phyloP scores from a whole-genome alignment of 768 basidiomycete species.

The Amanita rimosa region DNA sequence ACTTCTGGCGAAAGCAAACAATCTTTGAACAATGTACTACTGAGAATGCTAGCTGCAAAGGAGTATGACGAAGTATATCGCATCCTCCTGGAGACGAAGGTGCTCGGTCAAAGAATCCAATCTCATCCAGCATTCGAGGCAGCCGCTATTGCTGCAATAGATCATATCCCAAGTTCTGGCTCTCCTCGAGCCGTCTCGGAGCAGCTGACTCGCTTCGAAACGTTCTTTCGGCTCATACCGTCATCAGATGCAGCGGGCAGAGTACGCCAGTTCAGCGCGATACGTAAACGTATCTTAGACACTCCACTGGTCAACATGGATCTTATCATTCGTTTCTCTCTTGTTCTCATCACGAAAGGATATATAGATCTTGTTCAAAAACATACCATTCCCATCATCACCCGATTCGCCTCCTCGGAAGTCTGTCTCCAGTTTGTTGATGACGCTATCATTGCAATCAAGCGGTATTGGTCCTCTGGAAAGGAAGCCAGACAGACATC shows the following conservation, averaged over 20 bases:
- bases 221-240: conserved; percentile 13
- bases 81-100: conserved; percentile 20
- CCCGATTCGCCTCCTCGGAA: conserved; percentile 28
- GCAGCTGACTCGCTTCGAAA: conserved; percentile 3
- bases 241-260: conserved; percentile 1
- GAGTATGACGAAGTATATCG: conserved; percentile 18
- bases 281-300: conserved; percentile 16
- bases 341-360: conserved; percentile 29
- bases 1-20: conserved; percentile 7
- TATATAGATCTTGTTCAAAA: conserved; percentile 15
- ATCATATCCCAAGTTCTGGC: neutral
- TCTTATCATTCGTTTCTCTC: conserved; percentile 19
- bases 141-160: conserved; percentile 17
- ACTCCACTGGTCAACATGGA: conserved; percentile 14
- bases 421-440: conserved; percentile 27
- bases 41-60: conserved; percentile 11
- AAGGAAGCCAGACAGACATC: conserved; percentile 5
- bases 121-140: conserved; percentile 16
- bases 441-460: conserved; percentile 17
- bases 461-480: conserved; percentile 11
- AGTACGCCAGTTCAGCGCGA: conserved; percentile 10
- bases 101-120: conserved; percentile 18
- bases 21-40: conserved; percentile 11
- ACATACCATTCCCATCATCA: conserved; percentile 24
- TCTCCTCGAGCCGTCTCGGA: neutral